Evolutionary conservation across 306 rosid genomes (phyloP).

Genomic region (Dalbergia oliveri): DNA sequence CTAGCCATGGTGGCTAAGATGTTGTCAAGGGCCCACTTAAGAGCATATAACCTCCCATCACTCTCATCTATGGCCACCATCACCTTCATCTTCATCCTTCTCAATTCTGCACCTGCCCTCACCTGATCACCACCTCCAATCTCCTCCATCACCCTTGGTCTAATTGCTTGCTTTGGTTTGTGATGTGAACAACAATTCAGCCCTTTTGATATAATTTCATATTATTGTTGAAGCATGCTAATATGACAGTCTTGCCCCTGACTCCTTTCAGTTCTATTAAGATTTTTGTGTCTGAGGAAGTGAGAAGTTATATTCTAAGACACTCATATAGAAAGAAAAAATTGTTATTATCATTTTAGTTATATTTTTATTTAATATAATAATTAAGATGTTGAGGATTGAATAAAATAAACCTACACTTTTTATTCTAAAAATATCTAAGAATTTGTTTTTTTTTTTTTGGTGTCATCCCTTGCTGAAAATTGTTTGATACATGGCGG

Average conservation of each 20-base stretch:
- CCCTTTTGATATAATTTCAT: too few species aligned
- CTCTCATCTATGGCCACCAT: constrained; percentile 83
- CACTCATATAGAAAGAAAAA: too few species aligned
- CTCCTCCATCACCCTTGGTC: constrained; percentile 8
- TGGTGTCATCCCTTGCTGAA: neutral
- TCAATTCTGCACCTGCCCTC: constrained; percentile 15
- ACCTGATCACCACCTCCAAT: neutral
- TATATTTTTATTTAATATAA: neutral
- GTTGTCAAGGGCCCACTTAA: constrained; percentile 64
- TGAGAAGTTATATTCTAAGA: too few species aligned
- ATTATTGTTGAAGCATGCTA: neutral
- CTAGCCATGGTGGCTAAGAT: constrained; percentile 39
- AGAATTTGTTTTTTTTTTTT: neutral
- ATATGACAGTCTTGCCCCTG: constrained; percentile 16
- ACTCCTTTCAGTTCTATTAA: neutral
- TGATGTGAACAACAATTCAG: neutral
- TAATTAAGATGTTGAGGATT: neutral
- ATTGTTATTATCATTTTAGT: too few species aligned
- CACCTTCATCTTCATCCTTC: constrained; percentile 49
- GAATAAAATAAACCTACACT: too few species aligned
- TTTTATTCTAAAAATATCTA: neutral
- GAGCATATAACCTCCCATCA: constrained; percentile 69
- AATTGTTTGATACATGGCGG: constrained; percentile 42
- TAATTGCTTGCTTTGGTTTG: too few species aligned
- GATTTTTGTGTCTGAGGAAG: constrained; percentile 11